Evolutionary conservation across 2,329 filamentous ascomycete species (phyloP).

Genomic region (Colletotrichum sp.): DNA sequence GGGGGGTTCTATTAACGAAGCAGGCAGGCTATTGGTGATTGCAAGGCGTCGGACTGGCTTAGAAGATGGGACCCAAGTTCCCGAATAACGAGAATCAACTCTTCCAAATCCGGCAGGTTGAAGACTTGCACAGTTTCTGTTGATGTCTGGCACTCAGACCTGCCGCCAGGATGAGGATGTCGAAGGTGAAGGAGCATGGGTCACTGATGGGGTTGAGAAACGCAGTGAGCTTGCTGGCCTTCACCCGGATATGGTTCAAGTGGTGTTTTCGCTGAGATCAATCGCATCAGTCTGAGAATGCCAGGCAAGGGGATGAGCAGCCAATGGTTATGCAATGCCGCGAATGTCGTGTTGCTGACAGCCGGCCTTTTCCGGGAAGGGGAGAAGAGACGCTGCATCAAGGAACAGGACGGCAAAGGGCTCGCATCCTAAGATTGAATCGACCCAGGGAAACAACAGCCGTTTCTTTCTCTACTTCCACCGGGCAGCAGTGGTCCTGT

Average conservation of each 20-base stretch:
- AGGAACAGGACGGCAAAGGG: background rate
- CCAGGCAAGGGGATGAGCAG: accelerated
- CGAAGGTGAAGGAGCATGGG: background rate
- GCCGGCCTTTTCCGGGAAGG: background rate
- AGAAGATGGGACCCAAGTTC: too few relatives aligned
- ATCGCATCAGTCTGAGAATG: background rate
- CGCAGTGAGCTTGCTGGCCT: background rate
- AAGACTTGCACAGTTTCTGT: too few relatives aligned
- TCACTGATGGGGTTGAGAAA: background rate
- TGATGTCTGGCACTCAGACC: too few relatives aligned
- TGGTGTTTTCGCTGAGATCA: background rate
- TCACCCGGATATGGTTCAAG: background rate
- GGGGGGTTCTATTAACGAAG: accelerated
- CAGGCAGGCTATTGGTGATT: background rate
- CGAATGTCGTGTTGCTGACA: accelerated
- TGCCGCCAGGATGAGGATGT: too few relatives aligned
- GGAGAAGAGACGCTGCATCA: background rate
- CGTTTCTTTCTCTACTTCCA: background rate
- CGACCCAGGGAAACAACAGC: background rate
- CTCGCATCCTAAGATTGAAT: background rate
- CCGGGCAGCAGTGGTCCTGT: background rate
- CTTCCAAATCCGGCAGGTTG: too few relatives aligned
- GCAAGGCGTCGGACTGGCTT: background rate
- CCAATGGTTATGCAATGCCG: accelerated
- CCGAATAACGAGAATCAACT: too few relatives aligned